A percentile compares a stretch with the other conserved stretches of the same genome.
Conservation (phyloP, 2,329 filamentous ascomycete species). For the Penicillium frequentans region DNA sequence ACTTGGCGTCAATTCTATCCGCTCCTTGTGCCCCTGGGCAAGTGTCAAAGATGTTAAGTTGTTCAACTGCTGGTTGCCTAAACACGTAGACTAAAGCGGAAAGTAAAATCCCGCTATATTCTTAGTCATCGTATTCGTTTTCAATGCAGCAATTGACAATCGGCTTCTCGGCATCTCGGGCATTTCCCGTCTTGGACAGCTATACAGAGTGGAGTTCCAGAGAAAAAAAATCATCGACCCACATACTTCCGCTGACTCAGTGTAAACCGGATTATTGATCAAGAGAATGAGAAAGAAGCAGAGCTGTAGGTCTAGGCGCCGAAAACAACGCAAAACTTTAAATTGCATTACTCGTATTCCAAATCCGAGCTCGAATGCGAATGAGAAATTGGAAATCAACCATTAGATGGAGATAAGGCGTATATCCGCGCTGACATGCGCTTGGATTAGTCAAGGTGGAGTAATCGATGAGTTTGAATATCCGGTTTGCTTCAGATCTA, state of each 20-base stretch:
- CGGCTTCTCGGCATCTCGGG: constrained; percentile 25
- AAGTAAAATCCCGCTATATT: neutral
- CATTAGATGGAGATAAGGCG: neutral
- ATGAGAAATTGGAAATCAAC: neutral
- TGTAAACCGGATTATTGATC: constrained; percentile 1
- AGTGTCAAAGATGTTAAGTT: too few species aligned
- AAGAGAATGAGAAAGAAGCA: neutral
- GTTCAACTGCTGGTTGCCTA: too few species aligned
- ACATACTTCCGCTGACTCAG: constrained; percentile 15
- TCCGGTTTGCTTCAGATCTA: neutral
- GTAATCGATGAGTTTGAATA: neutral
- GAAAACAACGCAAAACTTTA: neutral
- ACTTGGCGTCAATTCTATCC: constrained; percentile 1
- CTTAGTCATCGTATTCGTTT: neutral
- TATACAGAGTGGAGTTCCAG: neutral
- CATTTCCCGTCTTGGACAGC: neutral
- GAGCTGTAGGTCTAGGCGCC: neutral
- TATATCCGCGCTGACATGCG: constrained; percentile 9
- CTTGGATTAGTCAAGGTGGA: constrained; percentile 11
- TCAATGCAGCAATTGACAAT: neutral
- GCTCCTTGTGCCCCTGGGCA: neutral
- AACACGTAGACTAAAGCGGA: neutral
- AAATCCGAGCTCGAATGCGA: too few species aligned
- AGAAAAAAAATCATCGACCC: neutral
- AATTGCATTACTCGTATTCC: neutral